Evolutionary conservation across 805 yeast genomes (phyloP).

Genomic region (Vanderwaltozyma polyspora): DNA sequence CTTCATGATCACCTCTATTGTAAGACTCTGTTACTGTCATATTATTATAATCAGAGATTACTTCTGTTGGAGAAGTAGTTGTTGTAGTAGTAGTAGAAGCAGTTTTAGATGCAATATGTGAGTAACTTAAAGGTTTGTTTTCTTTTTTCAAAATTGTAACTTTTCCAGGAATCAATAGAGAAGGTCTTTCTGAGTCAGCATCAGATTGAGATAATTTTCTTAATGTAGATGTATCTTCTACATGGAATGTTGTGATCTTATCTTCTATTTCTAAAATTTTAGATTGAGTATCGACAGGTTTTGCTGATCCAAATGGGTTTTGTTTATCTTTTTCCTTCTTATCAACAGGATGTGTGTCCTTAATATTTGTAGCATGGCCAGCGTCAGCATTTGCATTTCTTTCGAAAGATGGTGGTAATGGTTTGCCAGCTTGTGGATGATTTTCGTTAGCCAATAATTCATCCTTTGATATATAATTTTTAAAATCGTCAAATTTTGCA

Average conservation of each 20-base stretch:
- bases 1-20: no score
- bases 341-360: conserved; percentile 5
- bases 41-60: no score
- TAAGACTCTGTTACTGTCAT: no score
- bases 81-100: no score
- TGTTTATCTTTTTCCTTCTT: conserved; percentile 29
- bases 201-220: conserved; percentile 13
- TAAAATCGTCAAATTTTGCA: conserved; percentile 32
- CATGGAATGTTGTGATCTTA: conserved; percentile 30
- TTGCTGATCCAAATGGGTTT: conserved; percentile 77
- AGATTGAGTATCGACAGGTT: conserved; percentile 69
- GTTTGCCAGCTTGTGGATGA: conserved; percentile 18
- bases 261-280: conserved; percentile 54
- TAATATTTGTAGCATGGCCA: no score
- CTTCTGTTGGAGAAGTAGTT: no score
- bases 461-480: conserved; percentile 23
- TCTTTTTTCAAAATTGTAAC: conserved; percentile 2
- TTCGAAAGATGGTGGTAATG: conserved; percentile 15
- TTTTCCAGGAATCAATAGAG: neutral
- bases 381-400: no score
- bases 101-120: conserved; percentile 1
- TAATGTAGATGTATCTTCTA: conserved; percentile 32
- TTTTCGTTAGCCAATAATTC: conserved; percentile 20
- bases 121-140: conserved; percentile 3
- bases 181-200: conserved; percentile 7